These are phyloP conservation scores for Coniella lustricola DNA, from an alignment of 2,329 filamentous ascomycete genomes.

Conservation along the genomic window DNA sequence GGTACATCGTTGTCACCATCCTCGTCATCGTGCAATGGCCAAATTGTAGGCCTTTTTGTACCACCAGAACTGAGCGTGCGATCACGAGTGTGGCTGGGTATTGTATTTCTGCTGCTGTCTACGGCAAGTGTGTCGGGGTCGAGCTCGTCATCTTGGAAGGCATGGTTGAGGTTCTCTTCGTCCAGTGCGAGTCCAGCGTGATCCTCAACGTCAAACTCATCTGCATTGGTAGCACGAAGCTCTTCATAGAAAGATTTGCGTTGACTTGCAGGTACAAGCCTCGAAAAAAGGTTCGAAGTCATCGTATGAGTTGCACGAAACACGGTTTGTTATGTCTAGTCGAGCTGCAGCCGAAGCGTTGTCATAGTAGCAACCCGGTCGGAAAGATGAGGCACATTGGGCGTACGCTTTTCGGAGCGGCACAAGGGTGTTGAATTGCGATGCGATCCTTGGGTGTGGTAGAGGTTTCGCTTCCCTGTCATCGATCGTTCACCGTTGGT, in stretches of 20 bases:
- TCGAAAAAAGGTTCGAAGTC: conserved; percentile 42
- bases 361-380: conserved; percentile 14
- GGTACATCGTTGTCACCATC: conserved; percentile 56
- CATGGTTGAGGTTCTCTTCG: conserved; percentile 45
- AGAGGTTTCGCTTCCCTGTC: too few species aligned
- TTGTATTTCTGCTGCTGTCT: conserved; percentile 39
- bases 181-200: conserved; percentile 39
- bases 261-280: conserved; percentile 29
- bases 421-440: too few species aligned
- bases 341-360: neutral
- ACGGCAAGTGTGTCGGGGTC: conserved; percentile 35
- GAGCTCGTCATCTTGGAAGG: conserved; percentile 44
- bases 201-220: conserved; percentile 33
- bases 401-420: too few species aligned
- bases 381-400: neutral
- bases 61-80: conserved; percentile 1
- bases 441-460: too few species aligned
- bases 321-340: conserved; percentile 4
- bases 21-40: conserved; percentile 39
- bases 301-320: conserved; percentile 24
- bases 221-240: conserved; percentile 33
- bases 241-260: conserved; percentile 44
- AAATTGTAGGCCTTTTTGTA: conserved; percentile 12
- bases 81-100: conserved; percentile 3
- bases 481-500: neutral